Conservation (phyloP, 768 basidiomycete genomes). For the Nevesoporus exiguus region DNA sequence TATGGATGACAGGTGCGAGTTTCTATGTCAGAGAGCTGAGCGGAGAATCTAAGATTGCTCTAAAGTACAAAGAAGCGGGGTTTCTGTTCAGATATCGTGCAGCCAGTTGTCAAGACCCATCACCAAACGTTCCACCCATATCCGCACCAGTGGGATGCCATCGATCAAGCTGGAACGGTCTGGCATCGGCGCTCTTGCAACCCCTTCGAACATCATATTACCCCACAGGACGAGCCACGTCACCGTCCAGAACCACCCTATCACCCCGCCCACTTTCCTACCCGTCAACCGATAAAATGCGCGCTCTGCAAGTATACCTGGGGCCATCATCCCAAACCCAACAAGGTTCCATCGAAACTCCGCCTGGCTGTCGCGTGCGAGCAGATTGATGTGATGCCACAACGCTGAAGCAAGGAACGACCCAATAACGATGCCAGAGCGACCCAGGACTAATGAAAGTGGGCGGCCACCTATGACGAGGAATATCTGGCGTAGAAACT, state of each 20-base stretch:
- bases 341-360: background rate
- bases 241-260: conserved; percentile 5
- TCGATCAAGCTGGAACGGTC: conserved; percentile 2
- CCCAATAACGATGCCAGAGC: background rate
- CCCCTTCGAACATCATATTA: background rate
- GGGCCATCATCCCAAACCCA: conserved; percentile 6
- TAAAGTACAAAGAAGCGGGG: background rate
- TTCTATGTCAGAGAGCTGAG: too few species aligned
- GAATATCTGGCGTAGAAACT: background rate
- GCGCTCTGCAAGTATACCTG: background rate
- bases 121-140: background rate
- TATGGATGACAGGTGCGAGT: too few species aligned
- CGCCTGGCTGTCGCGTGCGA: background rate
- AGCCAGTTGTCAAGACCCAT: background rate
- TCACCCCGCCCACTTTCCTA: background rate
- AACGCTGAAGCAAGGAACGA: background rate
- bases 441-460: background rate
- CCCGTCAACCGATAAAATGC: background rate
- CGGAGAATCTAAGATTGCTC: background rate
- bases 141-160: background rate
- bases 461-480: background rate
- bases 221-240: background rate
- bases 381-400: background rate
- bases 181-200: background rate
- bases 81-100: background rate